Evolutionary conservation across 768 basidiomycete genomes (phyloP), one percentile per base, ranked within the genome.

Genomic region (Mycena belliarum): DNA sequence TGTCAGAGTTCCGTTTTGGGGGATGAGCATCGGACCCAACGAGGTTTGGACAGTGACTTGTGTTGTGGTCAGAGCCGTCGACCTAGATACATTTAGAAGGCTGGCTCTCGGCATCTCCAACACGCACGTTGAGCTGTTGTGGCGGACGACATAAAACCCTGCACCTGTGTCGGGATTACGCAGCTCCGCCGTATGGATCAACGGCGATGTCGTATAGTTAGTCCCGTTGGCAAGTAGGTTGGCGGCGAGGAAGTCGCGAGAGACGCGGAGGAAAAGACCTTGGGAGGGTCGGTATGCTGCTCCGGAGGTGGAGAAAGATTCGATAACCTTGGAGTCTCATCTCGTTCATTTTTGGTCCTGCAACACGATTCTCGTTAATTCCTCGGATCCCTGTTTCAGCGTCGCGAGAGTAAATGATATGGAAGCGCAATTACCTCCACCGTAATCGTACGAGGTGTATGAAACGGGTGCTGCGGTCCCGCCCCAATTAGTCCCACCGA

Each of bases 401-500:
- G 49, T n/a, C 26, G 24, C 18, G n/a, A n/a, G n/a, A n/a, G 11
- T 15, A 44, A 14, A 12, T 9, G 12, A 25, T 21, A 11, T 9
- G 12, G 11, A 21, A 35, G 14, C 11, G 23, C 16, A 23, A 54
- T 38, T 25, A 76, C 76, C 76, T 63, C 76, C 81, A 29, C 81
- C 83, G 56, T 87, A 86, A 61, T 87, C 86, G 63, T 87, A 87
- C 12, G 83, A 84, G 1, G 80, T 78, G 62, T 84, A 84, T 50
- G 79, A 79, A 1, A 82, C 82, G 4, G 84, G 84, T 62, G 81
- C 77, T 1, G 81, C 69, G 1, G 82, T 83, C 45, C 81, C 76
- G 0, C 84, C 85, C 83, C 83, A 85, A 48, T 86, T 85, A 1
- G 85, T 87, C 26, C 85, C 85, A 4, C 85, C 85, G 64, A 79